Percentiles rank a stretch among this genome's conserved stretches.
Evolutionary conservation across 352 stramenopile genomes (phyloP).

Genomic region (Globisporangium nodosum): DNA sequence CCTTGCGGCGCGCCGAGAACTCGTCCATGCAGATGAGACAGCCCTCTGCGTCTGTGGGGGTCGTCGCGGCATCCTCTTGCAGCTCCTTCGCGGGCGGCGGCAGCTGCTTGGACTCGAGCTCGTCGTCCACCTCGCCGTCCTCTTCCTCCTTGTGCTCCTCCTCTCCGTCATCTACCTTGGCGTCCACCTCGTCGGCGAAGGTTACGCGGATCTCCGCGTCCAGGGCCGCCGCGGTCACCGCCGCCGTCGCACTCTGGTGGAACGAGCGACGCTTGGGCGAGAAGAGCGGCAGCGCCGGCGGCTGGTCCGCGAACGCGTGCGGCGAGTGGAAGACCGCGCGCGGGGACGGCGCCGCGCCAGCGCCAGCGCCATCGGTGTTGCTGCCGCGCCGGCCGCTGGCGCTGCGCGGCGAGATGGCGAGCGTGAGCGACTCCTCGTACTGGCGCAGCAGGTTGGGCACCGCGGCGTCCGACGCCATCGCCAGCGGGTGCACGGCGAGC

Average conservation of each 20-base stretch:
- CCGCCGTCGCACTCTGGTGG: background rate
- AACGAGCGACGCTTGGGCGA: slow-evolving; percentile 50
- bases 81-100: slow-evolving; percentile 11
- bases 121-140: slow-evolving; percentile 10
- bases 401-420: slow-evolving; percentile 23
- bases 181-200: slow-evolving; percentile 36
- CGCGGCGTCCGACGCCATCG: slow-evolving; percentile 4
- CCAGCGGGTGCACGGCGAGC: slow-evolving; percentile 12
- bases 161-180: slow-evolving; percentile 26
- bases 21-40: slow-evolving; percentile 89
- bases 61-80: slow-evolving; percentile 5
- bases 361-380: background rate
- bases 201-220: slow-evolving; percentile 17
- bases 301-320: slow-evolving; percentile 33
- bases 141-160: background rate
- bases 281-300: slow-evolving; percentile 38
- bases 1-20: slow-evolving; percentile 77
- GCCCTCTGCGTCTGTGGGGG: slow-evolving; percentile 28
- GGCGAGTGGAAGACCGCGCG: slow-evolving; percentile 62
- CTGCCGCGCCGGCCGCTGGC: background rate
- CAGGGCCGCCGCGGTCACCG: slow-evolving; percentile 1
- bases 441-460: slow-evolving; percentile 30
- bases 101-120: slow-evolving; percentile 11
- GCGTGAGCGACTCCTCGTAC: slow-evolving; percentile 47
- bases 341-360: slow-evolving; percentile 24